A percentile compares a stretch with the other conserved stretches of the same genome.
phyloP scores from a whole-genome alignment of 257 asterid genomes.

The Solanum ahanhuiri region DNA sequence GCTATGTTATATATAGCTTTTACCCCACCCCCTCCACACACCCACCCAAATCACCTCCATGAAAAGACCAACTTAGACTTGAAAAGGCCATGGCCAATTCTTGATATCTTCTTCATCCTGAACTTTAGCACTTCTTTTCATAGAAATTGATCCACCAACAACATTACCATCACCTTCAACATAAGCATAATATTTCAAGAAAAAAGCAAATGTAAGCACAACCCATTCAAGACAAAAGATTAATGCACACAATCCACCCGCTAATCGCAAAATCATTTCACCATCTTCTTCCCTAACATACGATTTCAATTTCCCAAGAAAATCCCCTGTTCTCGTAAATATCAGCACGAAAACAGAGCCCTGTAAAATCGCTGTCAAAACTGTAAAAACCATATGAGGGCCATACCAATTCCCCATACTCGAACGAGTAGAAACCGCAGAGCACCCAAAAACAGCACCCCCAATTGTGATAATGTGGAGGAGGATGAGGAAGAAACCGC shows the following conservation, averaged over 20 bases:
- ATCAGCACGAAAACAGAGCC: slow-evolving; percentile 83
- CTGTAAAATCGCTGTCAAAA: slow-evolving; percentile 80
- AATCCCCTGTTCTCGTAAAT: slow-evolving; percentile 62
- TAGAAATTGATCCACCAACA: slow-evolving; percentile 10
- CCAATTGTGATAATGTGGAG: slow-evolving; percentile 34
- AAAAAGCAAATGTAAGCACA: slow-evolving; percentile 72
- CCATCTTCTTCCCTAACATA: slow-evolving; percentile 88
- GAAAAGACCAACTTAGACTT: slow-evolving; percentile 19
- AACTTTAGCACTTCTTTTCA: slow-evolving; percentile 49
- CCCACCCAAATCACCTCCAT: not conserved
- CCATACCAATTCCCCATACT: slow-evolving; percentile 67
- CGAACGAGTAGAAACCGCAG: slow-evolving; percentile 38
- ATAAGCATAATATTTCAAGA: slow-evolving; percentile 64
- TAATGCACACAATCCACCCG: slow-evolving; percentile 57
- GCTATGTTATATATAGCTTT: not conserved
- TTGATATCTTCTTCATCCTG: slow-evolving; percentile 70
- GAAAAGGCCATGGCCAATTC: slow-evolving; percentile 85
- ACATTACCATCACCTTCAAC: slow-evolving; percentile 37
- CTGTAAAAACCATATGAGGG: slow-evolving; percentile 82
- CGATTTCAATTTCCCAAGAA: slow-evolving; percentile 57
- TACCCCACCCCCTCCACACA: not conserved
- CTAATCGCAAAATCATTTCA: slow-evolving; percentile 54
- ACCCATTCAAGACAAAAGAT: slow-evolving; percentile 86
- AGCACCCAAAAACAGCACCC: slow-evolving; percentile 40
- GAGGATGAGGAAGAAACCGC: slow-evolving; percentile 32